These are phyloP conservation scores for Puccinia horiana DNA, from an alignment of 1,284 basidiomycete species.

Conservation along the genomic window DNA sequence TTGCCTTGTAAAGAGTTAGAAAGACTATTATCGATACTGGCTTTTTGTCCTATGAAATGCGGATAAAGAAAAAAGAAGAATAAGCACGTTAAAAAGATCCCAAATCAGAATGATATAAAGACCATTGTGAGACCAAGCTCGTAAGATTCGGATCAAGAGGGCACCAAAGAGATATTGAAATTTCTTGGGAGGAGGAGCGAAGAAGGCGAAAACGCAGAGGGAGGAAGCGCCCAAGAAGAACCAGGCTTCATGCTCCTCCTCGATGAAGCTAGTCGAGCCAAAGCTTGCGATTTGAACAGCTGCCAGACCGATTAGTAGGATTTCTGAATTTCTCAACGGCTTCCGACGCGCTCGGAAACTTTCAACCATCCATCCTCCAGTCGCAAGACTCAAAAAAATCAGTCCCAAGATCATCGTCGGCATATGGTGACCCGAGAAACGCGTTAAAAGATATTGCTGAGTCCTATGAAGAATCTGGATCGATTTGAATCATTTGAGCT, in stretches of 20 bases:
- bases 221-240: slow-evolving; percentile 51
- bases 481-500: neutral
- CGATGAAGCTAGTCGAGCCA: slow-evolving; percentile 53
- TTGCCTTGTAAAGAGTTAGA: neutral
- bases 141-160: slow-evolving; percentile 48
- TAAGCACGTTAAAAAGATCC: neutral
- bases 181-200: neutral
- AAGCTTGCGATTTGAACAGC: slow-evolving; percentile 48
- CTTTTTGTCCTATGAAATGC: slow-evolving; percentile 42
- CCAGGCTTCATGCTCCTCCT: slow-evolving; percentile 54
- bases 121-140: slow-evolving; percentile 53
- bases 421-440: slow-evolving; percentile 50
- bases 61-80: neutral
- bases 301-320: neutral
- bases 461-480: slow-evolving; percentile 50
- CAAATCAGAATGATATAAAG: neutral
- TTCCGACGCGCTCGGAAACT: neutral
- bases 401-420: slow-evolving; percentile 35
- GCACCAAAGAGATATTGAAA: neutral
- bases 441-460: slow-evolving; percentile 51
- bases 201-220: neutral
- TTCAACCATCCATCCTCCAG: neutral
- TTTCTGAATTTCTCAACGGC: slow-evolving; percentile 16
- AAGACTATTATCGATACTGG: neutral
- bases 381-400: slow-evolving; percentile 10